phyloP scores from a whole-genome alignment of 1,139 yeast species.

The Protomyces gravidus region DNA sequence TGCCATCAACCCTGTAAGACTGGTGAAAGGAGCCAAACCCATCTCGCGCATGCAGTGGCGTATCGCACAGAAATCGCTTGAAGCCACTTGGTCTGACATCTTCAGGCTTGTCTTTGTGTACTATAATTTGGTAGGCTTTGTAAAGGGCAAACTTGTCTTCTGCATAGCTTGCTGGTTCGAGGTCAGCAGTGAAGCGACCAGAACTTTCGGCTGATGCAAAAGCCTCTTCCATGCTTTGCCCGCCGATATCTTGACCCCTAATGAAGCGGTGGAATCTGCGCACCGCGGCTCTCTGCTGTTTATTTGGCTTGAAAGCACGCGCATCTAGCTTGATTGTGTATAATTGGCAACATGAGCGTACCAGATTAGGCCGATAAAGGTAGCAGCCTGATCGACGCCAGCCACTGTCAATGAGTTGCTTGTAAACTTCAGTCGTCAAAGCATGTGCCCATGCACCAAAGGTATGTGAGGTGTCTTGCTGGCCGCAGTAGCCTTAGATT shows the following conservation, averaged over 20 bases:
- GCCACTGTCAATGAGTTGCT: conserved; percentile 59
- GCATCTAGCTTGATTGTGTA: conserved; percentile 64
- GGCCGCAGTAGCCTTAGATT: conserved; percentile 34
- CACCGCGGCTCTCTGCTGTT: conserved; percentile 63
- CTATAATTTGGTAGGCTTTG: conserved; percentile 60
- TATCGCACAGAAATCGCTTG: conserved; percentile 60
- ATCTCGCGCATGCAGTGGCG: conserved; percentile 50
- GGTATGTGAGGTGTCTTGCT: conserved; percentile 26
- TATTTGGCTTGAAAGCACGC: conserved; percentile 48
- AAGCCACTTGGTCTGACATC: conserved; percentile 52
- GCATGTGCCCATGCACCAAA: conserved; percentile 31
- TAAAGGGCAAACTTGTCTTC: conserved; percentile 63
- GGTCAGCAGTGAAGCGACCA: conserved; percentile 46
- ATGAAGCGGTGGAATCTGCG: conserved; percentile 57
- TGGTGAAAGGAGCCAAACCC: conserved; percentile 63
- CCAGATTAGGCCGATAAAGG: conserved; percentile 66
- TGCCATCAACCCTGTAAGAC: conserved; percentile 61
- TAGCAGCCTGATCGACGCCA: conserved; percentile 65
- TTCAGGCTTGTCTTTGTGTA: conserved; percentile 60
- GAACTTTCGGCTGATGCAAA: neutral
- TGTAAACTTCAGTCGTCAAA: conserved; percentile 32
- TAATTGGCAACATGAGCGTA: conserved; percentile 74
- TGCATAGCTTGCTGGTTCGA: conserved; percentile 50
- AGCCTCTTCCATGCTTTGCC: neutral
- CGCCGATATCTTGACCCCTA: conserved; percentile 32